Base-by-base conservation (phyloP, 345 rosid genomes). In the Gossypium rotundifolium region DNA sequence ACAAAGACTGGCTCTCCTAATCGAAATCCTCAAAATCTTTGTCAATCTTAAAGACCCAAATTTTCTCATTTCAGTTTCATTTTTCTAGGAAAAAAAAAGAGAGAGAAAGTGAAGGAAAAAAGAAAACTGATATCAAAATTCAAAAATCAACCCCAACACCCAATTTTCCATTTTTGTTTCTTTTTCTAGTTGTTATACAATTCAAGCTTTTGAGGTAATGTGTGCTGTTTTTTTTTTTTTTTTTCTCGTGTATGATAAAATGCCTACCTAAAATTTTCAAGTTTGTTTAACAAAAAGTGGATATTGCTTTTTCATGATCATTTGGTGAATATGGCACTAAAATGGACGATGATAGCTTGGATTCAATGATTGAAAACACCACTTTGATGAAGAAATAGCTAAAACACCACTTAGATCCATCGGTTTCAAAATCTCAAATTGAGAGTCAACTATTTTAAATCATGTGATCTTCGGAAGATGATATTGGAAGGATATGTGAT, bases 321-420 rank as follows among this genome's bases (percentile, higher is more conserved):
- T 87, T 89, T 77, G 77, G 91, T 7, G 80, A 83, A 71, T 80
- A 78, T 10, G 11, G 3, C 3, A 45, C 14, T 69, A 94, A 88
- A 68, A 80, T 84, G 71, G 97, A 92, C 20, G 79, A 73, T 65
- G 83, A 81, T 44, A 9, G 49, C 63, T 76, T 89, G n/a, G 98
- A 92, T 80, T 90, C 91, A 49, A 79, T 94, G 67, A 77, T 75
- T 1, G 97, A 87, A 74, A 76, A 92, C 97, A 16, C 90, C 88
- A 0, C 77, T 82, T 48, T 48, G 91, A 74, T 89, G 4, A 29
- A 29, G 33, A 29, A 29, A 29, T 4, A 29, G 33, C 96, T 29
- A 29, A 29, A 29, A 29, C 33, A 29, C 33, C 5, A 29, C 33
- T 3, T 29, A 29, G 33, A 29, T 29, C 5, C 33, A 29, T 3